Evolutionary conservation across 1,284 basidiomycete species (phyloP).

Genomic region (Pascua sp.): DNA sequence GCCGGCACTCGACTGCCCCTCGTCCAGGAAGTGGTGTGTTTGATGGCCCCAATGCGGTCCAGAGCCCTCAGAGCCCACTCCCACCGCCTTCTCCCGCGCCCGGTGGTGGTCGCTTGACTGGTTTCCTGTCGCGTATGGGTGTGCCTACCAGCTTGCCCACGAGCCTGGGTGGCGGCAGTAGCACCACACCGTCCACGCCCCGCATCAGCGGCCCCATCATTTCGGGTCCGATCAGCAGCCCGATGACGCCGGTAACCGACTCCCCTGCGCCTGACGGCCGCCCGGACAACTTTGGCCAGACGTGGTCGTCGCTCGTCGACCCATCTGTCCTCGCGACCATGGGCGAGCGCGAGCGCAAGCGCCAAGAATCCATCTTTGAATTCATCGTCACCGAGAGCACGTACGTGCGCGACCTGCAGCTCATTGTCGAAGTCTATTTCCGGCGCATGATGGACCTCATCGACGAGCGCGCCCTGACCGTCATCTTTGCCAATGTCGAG

Average conservation of each 20-base stretch:
- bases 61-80: neutral
- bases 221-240: constrained; percentile 5
- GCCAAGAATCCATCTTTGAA: constrained; percentile 89
- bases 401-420: constrained; percentile 84
- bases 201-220: constrained; percentile 5
- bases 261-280: neutral
- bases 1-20: neutral
- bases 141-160: neutral
- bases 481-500: constrained; percentile 90
- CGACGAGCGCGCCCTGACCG: constrained; percentile 71
- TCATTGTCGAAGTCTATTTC: constrained; percentile 82
- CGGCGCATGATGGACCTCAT: constrained; percentile 68
- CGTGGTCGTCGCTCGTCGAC: constrained; percentile 87
- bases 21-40: neutral
- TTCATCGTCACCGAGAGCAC: constrained; percentile 80
- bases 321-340: constrained; percentile 73
- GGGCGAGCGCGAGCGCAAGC: constrained; percentile 68
- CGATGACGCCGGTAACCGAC: neutral
- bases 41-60: neutral
- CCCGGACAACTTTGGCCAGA: constrained; percentile 53
- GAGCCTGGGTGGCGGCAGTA: too few species aligned
- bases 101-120: constrained; percentile 16
- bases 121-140: constrained; percentile 27
- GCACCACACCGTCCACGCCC: neutral
- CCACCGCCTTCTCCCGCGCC: too few species aligned